These are phyloP conservation scores for Cystobasidium onofrii DNA, from an alignment of 768 basidiomycete genomes.

Conservation along the genomic window DNA sequence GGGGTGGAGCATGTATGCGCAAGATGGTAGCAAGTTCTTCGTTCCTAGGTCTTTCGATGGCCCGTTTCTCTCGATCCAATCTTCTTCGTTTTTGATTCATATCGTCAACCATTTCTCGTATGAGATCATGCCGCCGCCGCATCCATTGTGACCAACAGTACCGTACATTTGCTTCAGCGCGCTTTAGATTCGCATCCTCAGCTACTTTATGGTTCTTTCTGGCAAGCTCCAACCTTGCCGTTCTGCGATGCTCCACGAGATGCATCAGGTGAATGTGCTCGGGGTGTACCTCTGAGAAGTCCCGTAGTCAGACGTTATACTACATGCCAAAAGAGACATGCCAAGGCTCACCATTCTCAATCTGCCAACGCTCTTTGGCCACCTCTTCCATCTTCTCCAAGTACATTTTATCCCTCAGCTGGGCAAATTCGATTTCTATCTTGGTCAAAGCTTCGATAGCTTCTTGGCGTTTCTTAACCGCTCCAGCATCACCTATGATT, in stretches of 20 bases:
- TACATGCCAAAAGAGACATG: too few species aligned
- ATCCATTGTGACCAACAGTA: conserved; percentile 88
- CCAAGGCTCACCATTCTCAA: conserved; percentile 64
- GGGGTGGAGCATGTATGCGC: conserved; percentile 34
- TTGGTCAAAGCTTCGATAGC: conserved; percentile 76
- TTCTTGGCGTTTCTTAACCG: conserved; percentile 56
- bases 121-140: conserved; percentile 54
- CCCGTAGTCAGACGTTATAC: conserved; percentile 18
- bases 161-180: conserved; percentile 62
- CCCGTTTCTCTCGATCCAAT: conserved; percentile 75
- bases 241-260: conserved; percentile 66
- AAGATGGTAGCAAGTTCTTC: conserved; percentile 37
- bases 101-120: conserved; percentile 80
- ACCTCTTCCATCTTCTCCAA: conserved; percentile 88
- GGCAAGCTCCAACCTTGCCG: conserved; percentile 73
- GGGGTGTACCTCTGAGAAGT: conserved; percentile 64
- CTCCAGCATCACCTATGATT: conserved; percentile 11
- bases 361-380: conserved; percentile 75
- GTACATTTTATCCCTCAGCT: conserved; percentile 75
- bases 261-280: conserved; percentile 73
- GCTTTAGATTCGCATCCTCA: conserved; percentile 56
- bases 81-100: conserved; percentile 75
- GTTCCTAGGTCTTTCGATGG: conserved; percentile 53
- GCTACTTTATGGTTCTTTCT: conserved; percentile 65
- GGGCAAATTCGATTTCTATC: conserved; percentile 88